phyloP scores from a whole-genome alignment of 225 moss, liverwort and hornwort genomes.

The Sphagnum contortum region DNA sequence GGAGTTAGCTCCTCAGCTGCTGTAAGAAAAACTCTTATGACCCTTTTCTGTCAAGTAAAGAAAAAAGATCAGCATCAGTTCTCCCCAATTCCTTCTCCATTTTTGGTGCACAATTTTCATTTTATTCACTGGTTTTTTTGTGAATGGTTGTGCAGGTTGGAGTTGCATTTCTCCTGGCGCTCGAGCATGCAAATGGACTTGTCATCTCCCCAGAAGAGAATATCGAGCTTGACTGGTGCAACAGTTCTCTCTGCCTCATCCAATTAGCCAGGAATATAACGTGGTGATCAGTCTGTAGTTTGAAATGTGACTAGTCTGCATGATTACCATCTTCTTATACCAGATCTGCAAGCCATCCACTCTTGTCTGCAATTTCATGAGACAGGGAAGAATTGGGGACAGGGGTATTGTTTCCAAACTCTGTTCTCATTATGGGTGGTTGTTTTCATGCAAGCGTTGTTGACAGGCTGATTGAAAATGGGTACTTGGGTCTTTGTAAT shows the following conservation, averaged over 20 bases:
- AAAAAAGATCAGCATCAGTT: not conserved
- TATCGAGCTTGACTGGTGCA: conserved; percentile 85
- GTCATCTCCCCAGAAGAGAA: conserved; percentile 68
- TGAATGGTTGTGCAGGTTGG: conserved; percentile 51
- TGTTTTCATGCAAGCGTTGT: too few species aligned
- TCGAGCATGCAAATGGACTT: conserved; percentile 81
- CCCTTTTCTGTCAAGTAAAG: not conserved
- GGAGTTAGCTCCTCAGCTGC: conserved; percentile 98
- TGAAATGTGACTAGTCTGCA: too few species aligned
- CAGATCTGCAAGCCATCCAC: too few species aligned
- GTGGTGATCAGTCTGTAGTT: too few species aligned
- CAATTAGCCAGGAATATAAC: too few species aligned
- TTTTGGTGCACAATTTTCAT: not conserved
- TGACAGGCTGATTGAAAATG: conserved; percentile 86
- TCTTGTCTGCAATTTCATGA: too few species aligned
- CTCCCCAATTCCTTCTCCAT: too few species aligned
- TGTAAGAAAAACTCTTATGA: conserved; percentile 25
- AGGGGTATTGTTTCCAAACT: too few species aligned
- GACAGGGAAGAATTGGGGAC: too few species aligned
- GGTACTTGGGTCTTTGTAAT: conserved; percentile 72
- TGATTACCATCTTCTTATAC: too few species aligned
- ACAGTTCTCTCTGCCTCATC: not conserved
- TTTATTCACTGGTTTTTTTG: conserved; percentile 2
- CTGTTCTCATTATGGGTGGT: too few species aligned
- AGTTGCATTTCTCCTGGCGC: conserved; percentile 76